Evolutionary conservation across 805 yeast species (phyloP).

Genomic region (Diddensiella santjacobensis): DNA sequence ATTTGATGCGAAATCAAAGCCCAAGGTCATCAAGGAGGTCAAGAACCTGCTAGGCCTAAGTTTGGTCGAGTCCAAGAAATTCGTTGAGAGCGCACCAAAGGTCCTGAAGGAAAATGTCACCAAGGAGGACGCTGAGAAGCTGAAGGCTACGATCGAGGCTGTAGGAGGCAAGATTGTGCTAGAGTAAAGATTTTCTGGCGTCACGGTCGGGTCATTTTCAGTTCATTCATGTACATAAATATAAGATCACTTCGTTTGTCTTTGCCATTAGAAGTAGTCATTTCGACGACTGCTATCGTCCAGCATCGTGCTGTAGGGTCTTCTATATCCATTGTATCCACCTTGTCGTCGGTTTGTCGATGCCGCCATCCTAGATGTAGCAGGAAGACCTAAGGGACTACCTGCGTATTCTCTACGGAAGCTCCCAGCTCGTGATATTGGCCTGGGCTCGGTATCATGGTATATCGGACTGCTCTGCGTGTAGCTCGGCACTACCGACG

Average conservation of each 20-base stretch:
- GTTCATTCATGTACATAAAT: constrained; percentile 1
- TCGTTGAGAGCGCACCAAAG: constrained; percentile 97
- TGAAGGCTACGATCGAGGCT: constrained; percentile 86
- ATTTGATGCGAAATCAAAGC: constrained; percentile 91
- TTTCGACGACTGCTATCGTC: background rate
- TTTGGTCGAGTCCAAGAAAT: constrained; percentile 94
- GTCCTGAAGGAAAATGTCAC: constrained; percentile 90
- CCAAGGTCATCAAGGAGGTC: constrained; percentile 96
- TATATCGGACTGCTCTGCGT: constrained; percentile 1
- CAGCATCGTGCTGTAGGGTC: background rate
- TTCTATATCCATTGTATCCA: background rate
- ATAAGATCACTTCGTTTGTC: background rate
- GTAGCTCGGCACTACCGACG: no score
- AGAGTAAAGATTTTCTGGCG: constrained; percentile 51
- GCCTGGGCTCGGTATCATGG: background rate
- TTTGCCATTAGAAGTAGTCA: background rate
- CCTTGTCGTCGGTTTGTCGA: background rate
- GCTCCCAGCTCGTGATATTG: background rate
- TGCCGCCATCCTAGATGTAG: background rate
- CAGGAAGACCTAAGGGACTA: background rate
- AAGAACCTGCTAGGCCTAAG: constrained; percentile 87
- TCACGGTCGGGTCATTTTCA: background rate
- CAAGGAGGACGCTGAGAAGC: constrained; percentile 97
- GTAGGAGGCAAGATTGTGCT: constrained; percentile 90
- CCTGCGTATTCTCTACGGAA: background rate